These are phyloP conservation scores for Xylaria sp. DNA, from an alignment of 2,329 filamentous ascomycete genomes.

Conservation along the genomic window DNA sequence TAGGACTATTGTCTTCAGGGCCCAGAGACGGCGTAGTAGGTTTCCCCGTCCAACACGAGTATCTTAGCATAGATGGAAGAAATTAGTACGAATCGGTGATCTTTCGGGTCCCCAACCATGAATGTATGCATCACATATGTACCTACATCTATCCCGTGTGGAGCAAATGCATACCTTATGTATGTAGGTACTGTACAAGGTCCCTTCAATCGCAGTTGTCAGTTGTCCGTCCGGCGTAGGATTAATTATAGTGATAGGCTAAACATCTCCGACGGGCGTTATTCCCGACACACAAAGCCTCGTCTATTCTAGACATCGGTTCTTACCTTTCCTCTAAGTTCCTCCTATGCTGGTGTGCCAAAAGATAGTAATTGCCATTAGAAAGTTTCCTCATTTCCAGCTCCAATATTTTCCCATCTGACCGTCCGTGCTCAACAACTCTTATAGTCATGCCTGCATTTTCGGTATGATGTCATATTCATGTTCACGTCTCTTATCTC, in stretches of 20 bases:
- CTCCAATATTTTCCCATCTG: slow-evolving; percentile 46
- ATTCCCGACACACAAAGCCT: slow-evolving; percentile 2
- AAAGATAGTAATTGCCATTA: neutral
- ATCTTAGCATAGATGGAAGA: neutral
- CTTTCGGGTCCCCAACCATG: slow-evolving; percentile 10
- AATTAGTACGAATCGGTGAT: neutral
- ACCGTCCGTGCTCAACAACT: neutral
- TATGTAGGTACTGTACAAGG: neutral
- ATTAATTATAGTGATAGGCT: slow-evolving; percentile 27
- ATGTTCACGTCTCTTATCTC: neutral
- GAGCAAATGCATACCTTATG: slow-evolving; percentile 10
- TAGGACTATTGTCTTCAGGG: too few relatives aligned
- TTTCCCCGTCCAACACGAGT: neutral
- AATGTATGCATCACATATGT: neutral
- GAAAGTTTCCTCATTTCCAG: neutral
- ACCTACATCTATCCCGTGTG: slow-evolving; percentile 1
- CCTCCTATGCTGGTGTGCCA: neutral
- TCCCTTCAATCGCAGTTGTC: neutral
- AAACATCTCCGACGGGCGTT: slow-evolving; percentile 23
- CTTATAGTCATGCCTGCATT: slow-evolving; percentile 51
- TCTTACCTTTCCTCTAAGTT: neutral
- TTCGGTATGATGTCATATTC: slow-evolving; percentile 53
- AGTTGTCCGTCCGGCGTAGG: slow-evolving; percentile 24
- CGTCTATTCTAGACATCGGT: neutral
- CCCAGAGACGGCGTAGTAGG: too few relatives aligned